phyloP scores from a whole-genome alignment of 192 early-diverging fungal genomes.

The Haplosporangium gracile region DNA sequence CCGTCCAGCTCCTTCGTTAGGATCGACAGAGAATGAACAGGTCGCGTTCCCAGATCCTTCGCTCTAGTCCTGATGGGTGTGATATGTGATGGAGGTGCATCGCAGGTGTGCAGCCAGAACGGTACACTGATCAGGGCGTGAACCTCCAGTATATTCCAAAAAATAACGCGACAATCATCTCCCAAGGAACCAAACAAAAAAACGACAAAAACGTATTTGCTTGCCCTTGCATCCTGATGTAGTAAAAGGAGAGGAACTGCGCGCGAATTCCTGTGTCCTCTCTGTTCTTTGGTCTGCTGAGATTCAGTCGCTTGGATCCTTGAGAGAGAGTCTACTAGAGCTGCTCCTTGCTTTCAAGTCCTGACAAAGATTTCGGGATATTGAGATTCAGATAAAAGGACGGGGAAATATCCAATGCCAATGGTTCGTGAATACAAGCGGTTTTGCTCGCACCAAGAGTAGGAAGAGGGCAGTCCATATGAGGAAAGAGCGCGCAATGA shows the following conservation, averaged over 20 bases:
- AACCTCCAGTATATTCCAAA: constrained; percentile 11
- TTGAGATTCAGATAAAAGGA: not conserved
- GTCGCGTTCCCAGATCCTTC: constrained; percentile 6
- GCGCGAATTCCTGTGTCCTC: not conserved
- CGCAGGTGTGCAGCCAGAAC: not conserved
- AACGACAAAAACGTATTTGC: constrained; percentile 20
- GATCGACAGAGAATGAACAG: constrained; percentile 11
- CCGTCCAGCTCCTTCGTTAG: constrained; percentile 9
- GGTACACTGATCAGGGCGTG: constrained; percentile 19
- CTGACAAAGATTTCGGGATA: not conserved
- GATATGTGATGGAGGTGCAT: not conserved
- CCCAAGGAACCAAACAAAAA: constrained; percentile 10
- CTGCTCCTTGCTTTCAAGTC: not conserved
- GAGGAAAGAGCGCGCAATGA: not conserved
- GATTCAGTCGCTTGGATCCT: not conserved
- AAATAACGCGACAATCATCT: not conserved
- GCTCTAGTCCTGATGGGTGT: constrained; percentile 7
- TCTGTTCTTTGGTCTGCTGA: not conserved
- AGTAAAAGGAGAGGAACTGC: not conserved
- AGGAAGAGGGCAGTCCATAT: not conserved
- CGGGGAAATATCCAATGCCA: not conserved
- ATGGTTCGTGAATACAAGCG: not conserved
- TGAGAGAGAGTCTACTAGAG: not conserved
- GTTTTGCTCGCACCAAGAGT: not conserved
- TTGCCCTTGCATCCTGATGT: constrained; percentile 26